A percentile compares a stretch with the other conserved stretches of the same genome.
phyloP scores from a whole-genome alignment of 257 asterid genomes.

The Forsythia viridissima region DNA sequence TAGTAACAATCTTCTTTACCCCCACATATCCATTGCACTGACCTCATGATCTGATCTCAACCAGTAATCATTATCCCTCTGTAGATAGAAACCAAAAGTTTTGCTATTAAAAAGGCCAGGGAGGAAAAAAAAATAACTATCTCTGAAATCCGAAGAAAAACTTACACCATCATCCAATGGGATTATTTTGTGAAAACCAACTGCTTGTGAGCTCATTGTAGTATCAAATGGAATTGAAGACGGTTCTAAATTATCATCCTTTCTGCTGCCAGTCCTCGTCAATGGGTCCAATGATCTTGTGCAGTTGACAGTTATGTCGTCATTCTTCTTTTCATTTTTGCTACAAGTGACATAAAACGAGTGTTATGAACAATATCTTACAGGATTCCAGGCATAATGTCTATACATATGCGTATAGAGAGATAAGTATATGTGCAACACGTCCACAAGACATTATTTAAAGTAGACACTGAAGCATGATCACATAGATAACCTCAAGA shows the following conservation, averaged over 20 bases:
- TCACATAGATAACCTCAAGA: slow-evolving; percentile 51
- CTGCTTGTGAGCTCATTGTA: slow-evolving; percentile 28
- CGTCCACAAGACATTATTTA: not conserved
- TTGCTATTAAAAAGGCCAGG: not conserved
- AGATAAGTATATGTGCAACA: not conserved
- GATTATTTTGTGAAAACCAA: slow-evolving; percentile 54
- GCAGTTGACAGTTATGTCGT: slow-evolving; percentile 38
- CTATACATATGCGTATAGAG: not conserved
- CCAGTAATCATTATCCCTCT: slow-evolving; percentile 80
- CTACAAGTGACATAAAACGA: slow-evolving; percentile 33
- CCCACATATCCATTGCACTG: slow-evolving; percentile 68
- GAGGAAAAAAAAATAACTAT: not conserved
- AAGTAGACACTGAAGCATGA: not conserved
- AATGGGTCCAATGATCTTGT: slow-evolving; percentile 37
- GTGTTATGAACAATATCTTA: not conserved
- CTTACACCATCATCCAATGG: slow-evolving; percentile 65
- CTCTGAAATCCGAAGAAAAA: slow-evolving; percentile 9
- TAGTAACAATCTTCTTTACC: slow-evolving; percentile 36
- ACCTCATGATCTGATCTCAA: slow-evolving; percentile 50
- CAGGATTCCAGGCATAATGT: not conserved
- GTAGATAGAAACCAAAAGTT: slow-evolving; percentile 21
- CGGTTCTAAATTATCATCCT: too few relatives aligned
- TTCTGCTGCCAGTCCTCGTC: not conserved
- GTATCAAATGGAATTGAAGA: slow-evolving; percentile 17
- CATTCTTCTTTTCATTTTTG: slow-evolving; percentile 38